These are phyloP conservation scores for Aspergillus bertholletiae DNA, from an alignment of 495 filamentous ascomycete species.

Conservation along the genomic window DNA sequence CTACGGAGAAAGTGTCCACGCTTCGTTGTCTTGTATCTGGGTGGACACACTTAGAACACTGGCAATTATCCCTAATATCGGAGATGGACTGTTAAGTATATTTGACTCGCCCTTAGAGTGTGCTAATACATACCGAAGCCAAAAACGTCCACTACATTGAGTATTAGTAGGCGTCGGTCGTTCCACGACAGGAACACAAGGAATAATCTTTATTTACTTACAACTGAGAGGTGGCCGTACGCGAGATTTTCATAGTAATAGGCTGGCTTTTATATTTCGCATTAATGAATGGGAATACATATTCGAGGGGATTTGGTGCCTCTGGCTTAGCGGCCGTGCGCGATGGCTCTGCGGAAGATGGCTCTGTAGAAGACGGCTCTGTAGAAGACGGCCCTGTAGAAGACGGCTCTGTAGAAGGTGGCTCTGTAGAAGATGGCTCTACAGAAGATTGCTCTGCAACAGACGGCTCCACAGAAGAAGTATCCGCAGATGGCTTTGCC, in stretches of 20 bases:
- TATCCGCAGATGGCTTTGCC: too few relatives aligned
- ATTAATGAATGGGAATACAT: not conserved
- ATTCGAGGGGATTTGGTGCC: not conserved
- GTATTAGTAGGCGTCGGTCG: conserved; percentile 4
- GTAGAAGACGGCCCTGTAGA: too few relatives aligned
- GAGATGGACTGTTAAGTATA: conserved; percentile 2
- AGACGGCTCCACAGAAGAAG: too few relatives aligned
- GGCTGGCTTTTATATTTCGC: not conserved
- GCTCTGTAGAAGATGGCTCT: too few relatives aligned
- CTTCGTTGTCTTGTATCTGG: conserved; percentile 72
- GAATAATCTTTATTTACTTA: not conserved
- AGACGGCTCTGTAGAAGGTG: too few relatives aligned
- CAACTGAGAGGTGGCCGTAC: not conserved
- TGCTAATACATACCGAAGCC: conserved; percentile 14
- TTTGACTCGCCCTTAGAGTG: not conserved
- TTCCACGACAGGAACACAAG: not conserved
- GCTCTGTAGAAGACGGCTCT: too few relatives aligned
- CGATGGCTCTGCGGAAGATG: too few relatives aligned
- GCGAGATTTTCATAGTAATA: not conserved
- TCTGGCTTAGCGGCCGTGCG: too few relatives aligned
- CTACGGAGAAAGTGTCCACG: conserved; percentile 67
- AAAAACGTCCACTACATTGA: conserved; percentile 11
- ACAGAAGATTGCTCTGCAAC: too few relatives aligned
- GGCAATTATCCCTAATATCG: conserved; percentile 70
- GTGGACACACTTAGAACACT: conserved; percentile 69